Base-by-base conservation (phyloP, 1,284 basidiomycete genomes). In the Leccinum cinnamomeum region DNA sequence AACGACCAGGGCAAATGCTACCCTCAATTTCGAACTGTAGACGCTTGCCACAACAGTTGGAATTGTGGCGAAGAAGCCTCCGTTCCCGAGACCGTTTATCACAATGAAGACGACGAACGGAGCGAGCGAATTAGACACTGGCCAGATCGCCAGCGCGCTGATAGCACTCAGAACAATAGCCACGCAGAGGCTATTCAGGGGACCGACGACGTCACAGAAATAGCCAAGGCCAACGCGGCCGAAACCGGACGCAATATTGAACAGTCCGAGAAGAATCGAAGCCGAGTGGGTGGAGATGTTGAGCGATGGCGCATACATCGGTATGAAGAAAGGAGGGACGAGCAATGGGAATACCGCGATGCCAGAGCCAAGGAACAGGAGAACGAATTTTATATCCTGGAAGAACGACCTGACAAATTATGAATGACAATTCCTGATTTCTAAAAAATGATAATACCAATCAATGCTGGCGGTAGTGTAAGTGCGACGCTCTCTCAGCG, bases 251-350 rank as follows among this genome's bases (percentile, higher is more conserved):
- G 76, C 66, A 20, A 78, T 67, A 57, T 77, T 75, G 67, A 77
- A 77, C 16, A 70, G 48, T 2, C 71, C 73, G 20, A 72, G 70
- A 41, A 76, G 71, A 1, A 68, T 54, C 0, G 20, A 73, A 16
- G 65, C 69, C 25, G 70, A 44, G 58, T 65, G 66, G 8, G 63
- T 44, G 6, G 77, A 71, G 30, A 74, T 67, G 23, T 66, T 63
- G 48, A 77, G 66, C 3, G 76, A 75, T 0, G 65, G 64, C 37
- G 76, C 75, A 60, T 78, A 78, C 10, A 70, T 66, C 3, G 74
- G 76, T 25, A 77, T 73, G 64, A 77, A 77, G 67, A 77, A 77
- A 11, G 76, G 72, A 1, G 77, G 72, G 16, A 78, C 74, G 53
- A 78, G 74, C 25, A 76, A 63, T 16, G 75, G 77, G 59, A 78